Conservation (phyloP, 116 monocot genomes). For the Posidonia oceanica region DNA sequence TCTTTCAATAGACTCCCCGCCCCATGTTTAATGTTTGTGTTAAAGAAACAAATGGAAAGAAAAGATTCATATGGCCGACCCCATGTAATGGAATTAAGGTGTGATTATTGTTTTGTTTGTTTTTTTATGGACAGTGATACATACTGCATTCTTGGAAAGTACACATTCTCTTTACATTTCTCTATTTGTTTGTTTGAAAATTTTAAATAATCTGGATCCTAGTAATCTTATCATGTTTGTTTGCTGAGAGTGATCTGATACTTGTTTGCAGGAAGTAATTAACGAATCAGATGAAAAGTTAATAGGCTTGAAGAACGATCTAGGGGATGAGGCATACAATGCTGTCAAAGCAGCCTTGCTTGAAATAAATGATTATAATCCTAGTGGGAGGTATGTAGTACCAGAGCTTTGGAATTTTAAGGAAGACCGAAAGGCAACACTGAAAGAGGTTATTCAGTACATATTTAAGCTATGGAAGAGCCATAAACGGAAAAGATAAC, state of each 20-base stretch:
- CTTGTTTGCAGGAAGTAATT: constrained; percentile 45
- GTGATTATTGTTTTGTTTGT: too few species aligned
- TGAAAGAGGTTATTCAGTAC: constrained; percentile 58
- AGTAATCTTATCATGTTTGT: background rate
- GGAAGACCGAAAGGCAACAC: constrained; percentile 46
- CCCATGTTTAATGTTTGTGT: too few species aligned
- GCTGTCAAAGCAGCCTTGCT: constrained; percentile 41
- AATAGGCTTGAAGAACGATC: constrained; percentile 31
- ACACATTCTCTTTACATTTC: too few species aligned
- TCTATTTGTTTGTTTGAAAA: too few species aligned
- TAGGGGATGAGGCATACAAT: constrained; percentile 44
- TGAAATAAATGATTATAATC: constrained; percentile 80
- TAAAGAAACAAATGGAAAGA: too few species aligned
- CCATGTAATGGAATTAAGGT: too few species aligned
- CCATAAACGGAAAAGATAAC: constrained; percentile 32
- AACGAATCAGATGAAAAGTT: constrained; percentile 58
- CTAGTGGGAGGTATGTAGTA: constrained; percentile 49
- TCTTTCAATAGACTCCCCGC: too few species aligned
- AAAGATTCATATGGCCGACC: too few species aligned
- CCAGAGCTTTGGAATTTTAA: constrained; percentile 68
- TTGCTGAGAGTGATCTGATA: background rate
- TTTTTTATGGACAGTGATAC: too few species aligned
- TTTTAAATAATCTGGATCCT: background rate
- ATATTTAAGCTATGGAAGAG: constrained; percentile 48
- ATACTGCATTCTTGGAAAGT: too few species aligned